A percentile compares a stretch with the other conserved stretches of the same genome.
Evolutionary conservation across 257 asterid species (phyloP).

Genomic region (Solanum chiquidenum): DNA sequence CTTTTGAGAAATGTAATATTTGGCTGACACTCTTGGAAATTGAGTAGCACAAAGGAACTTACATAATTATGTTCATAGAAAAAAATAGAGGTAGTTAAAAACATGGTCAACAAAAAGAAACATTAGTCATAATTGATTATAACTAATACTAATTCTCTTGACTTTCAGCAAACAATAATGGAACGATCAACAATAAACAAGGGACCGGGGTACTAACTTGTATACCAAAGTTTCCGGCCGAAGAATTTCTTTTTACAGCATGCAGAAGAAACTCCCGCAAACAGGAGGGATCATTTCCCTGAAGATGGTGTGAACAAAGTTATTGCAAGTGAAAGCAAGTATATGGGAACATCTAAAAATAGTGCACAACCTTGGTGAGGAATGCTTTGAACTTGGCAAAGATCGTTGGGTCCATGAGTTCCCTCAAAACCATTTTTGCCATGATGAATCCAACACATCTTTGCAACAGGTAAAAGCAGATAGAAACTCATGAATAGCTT

Average conservation of each 20-base stretch:
- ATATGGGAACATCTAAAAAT: background rate
- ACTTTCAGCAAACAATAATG: background rate
- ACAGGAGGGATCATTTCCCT: conserved; percentile 90
- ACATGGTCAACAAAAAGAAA: background rate
- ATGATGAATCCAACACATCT: conserved; percentile 91
- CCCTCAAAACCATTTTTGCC: conserved; percentile 93
- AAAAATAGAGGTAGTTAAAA: background rate
- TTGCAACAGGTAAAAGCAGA: conserved; percentile 8
- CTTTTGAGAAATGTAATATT: background rate
- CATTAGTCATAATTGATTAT: background rate
- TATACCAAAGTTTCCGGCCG: conserved; percentile 56
- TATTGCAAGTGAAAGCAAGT: conserved; percentile 4
- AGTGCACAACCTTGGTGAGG: conserved; percentile 59
- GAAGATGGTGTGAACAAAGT: conserved; percentile 3
- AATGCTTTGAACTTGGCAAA: conserved; percentile 85
- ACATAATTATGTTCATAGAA: background rate
- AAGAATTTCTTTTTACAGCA: conserved; percentile 38
- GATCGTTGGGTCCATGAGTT: conserved; percentile 77
- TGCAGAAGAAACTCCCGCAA: conserved; percentile 84
- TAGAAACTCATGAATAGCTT: background rate
- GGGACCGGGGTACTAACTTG: conserved; percentile 41
- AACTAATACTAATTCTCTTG: background rate
- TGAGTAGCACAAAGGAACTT: background rate
- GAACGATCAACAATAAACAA: background rate
- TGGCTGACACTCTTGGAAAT: background rate